A percentile compares a stretch with the other conserved stretches of the same genome.
Evolutionary conservation across 1,284 basidiomycete species (phyloP).

Genomic region (Puccinia sorghi): DNA sequence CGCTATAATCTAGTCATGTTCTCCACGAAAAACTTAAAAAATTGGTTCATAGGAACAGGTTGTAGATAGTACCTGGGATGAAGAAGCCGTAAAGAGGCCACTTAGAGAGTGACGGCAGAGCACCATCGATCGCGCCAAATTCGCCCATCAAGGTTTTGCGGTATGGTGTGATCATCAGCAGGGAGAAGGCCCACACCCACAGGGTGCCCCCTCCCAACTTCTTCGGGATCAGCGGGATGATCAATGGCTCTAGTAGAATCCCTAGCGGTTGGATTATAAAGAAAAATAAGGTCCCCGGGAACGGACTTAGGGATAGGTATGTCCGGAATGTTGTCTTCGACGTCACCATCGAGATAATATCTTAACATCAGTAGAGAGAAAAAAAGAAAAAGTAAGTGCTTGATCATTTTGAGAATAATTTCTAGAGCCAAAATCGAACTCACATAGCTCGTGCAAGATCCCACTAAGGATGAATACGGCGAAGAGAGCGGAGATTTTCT

Average conservation of each 20-base stretch:
- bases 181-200: constrained; percentile 36
- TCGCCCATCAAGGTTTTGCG: not conserved
- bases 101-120: not conserved
- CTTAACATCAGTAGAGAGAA: not conserved
- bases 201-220: constrained; percentile 17
- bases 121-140: constrained; percentile 9
- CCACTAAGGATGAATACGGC: constrained; percentile 36
- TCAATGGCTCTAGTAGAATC: constrained; percentile 26
- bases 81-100: constrained; percentile 24
- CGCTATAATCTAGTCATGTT: too few species aligned
- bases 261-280: constrained; percentile 42
- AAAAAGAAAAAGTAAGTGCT: not conserved
- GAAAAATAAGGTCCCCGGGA: constrained; percentile 30
- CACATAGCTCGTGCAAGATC: constrained; percentile 35
- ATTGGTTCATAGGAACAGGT: not conserved
- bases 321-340: not conserved
- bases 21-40: not conserved
- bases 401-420: not conserved
- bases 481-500: constrained; percentile 21
- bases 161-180: constrained; percentile 19
- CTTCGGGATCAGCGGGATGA: constrained; percentile 39
- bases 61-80: constrained; percentile 21
- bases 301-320: not conserved
- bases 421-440: not conserved
- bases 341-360: not conserved